Evolutionary conservation across 2,329 filamentous ascomycete species (phyloP).

Genomic region (Emergomyces africanus): DNA sequence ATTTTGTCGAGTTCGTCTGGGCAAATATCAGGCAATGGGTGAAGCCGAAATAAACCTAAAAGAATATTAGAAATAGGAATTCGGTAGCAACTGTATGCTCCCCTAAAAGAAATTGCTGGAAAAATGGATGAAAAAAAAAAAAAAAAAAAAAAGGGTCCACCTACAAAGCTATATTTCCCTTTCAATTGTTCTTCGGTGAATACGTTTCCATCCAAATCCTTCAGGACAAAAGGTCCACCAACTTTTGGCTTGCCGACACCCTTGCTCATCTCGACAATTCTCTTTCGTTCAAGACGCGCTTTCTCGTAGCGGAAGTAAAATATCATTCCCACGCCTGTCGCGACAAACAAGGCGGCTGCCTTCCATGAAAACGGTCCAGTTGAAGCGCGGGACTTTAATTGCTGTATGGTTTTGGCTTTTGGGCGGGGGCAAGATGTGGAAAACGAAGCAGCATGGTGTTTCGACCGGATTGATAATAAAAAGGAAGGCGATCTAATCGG

Average conservation of each 20-base stretch:
- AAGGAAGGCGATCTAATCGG: neutral
- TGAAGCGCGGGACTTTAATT: conserved; percentile 26
- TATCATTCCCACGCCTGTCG: conserved; percentile 62
- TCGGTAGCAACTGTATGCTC: neutral
- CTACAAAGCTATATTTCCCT: conserved; percentile 57
- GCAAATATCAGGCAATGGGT: conserved; percentile 96
- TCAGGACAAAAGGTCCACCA: conserved; percentile 69
- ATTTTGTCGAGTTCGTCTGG: conserved; percentile 99
- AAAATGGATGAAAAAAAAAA: neutral
- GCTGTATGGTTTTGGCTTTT: conserved; percentile 26
- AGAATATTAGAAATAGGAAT: neutral
- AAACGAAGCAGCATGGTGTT: neutral
- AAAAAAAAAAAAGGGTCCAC: conserved; percentile 12
- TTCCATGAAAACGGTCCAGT: conserved; percentile 76
- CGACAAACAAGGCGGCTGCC: conserved; percentile 72
- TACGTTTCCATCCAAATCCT: conserved; percentile 65
- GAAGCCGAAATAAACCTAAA: conserved; percentile 92
- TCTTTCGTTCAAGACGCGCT: conserved; percentile 73
- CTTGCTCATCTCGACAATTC: conserved; percentile 83
- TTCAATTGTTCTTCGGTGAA: conserved; percentile 72
- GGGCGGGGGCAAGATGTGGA: conserved; percentile 17
- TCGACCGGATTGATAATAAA: neutral
- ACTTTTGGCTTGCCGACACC: conserved; percentile 88
- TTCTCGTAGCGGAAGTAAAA: conserved; percentile 94
- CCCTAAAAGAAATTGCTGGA: neutral